Base-by-base conservation (phyloP, 2,329 filamentous ascomycete genomes). In the Trichoderma lentiforme region DNA sequence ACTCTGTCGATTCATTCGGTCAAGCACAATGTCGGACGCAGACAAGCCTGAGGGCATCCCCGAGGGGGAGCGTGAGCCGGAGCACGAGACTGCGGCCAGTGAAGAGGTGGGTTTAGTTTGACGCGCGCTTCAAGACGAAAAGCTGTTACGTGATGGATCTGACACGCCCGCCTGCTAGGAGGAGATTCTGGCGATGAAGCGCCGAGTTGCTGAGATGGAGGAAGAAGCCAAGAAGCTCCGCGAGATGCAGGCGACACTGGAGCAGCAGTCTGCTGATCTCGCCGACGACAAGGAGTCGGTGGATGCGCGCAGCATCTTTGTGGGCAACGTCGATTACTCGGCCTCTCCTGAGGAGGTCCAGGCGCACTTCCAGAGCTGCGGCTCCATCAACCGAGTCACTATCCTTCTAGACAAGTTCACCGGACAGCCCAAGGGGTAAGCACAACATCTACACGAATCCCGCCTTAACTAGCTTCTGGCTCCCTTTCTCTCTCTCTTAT, bases 361-460 rank as follows among this genome's bases (percentile, higher is more conserved):
- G 85, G 93, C 94, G 73, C 96, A 99, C 80, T 99, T 99, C 85
- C 94, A 97, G 86, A 97, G 91, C 86, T 97, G 94, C 78, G 96
- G 96, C 73, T 94, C 93, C 76, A 99, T 99, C 86, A 99, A 99
- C 83, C 92, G 96, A 73, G 96, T 99, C 73, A 99, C 96, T 1
- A 99, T 99, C 76, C 86, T 99, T 76, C 85, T 99, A 77, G 96
- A 99, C 85, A 99, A 99, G 86, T 98, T 98, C 80, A 97, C 95
- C 12, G 96, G 96, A 75, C 95, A 98, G 86, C 96, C 96, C n/a
- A 99, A 99, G 87, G 96, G 96, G 95, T 97, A 86, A 83, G 91
- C 78, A 39, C 61, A 51, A 6, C 53, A 7, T n/a, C 47, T 61
- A 14, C 5, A 58, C 14, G 6, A 32, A 9, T 21, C n/a, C n/a